Evolutionary conservation across 768 basidiomycete genomes (phyloP).

Genomic region (Tulasnella sp.): DNA sequence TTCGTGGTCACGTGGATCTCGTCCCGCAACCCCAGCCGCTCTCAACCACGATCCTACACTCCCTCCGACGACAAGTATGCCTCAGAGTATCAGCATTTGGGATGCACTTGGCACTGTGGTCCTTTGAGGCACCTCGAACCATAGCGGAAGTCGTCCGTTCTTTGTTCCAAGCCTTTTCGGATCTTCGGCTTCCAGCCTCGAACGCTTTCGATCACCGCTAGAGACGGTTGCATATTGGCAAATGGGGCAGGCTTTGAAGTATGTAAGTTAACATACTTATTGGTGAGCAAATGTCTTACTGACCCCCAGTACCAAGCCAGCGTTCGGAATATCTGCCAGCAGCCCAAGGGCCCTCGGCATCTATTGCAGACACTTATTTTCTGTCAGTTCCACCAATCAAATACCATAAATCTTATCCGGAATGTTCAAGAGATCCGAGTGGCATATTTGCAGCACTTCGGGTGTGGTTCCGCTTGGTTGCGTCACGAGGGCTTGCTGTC

Average conservation of each 20-base stretch:
- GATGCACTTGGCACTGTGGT: not conserved
- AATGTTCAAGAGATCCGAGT: not conserved
- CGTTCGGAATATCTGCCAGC: not conserved
- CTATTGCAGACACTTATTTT: not conserved
- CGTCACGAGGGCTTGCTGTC: not conserved
- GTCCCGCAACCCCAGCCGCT: not conserved
- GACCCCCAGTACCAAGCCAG: not conserved
- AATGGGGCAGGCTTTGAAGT: too few relatives aligned
- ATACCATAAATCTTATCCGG: not conserved
- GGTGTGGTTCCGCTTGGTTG: not conserved
- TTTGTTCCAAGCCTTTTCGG: not conserved
- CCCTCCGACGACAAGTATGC: not conserved
- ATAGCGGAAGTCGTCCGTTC: not conserved
- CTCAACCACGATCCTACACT: not conserved
- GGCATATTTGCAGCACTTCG: not conserved
- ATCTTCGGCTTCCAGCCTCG: not conserved
- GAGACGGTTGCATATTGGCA: too few relatives aligned
- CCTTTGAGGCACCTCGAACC: not conserved
- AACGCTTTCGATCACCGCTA: too few relatives aligned
- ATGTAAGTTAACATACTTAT: too few relatives aligned
- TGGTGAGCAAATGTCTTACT: not conserved
- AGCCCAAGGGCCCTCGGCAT: too few relatives aligned
- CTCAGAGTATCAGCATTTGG: not conserved
- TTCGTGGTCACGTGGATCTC: not conserved
- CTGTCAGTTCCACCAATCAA: not conserved